A percentile compares a stretch with the other conserved stretches of the same genome.
Conservation (phyloP, 164 flowering plant genomes). For the Umbellularia californica region DNA sequence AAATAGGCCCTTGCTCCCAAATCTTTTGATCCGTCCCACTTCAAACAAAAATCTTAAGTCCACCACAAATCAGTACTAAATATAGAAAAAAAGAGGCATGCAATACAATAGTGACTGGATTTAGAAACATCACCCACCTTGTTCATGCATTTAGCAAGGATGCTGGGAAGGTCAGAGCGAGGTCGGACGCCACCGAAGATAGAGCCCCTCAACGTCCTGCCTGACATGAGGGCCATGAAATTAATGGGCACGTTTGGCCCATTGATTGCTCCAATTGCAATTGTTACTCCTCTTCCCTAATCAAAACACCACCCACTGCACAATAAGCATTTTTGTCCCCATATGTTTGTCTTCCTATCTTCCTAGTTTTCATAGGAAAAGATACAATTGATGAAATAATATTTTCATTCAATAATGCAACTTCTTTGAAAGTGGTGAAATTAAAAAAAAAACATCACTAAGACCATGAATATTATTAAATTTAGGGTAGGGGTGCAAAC, state of each 20-base stretch:
- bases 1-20: no score
- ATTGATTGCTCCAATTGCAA: conserved; percentile 27
- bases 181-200: conserved; percentile 43
- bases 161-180: conserved; percentile 33
- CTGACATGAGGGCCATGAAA: conserved; percentile 13
- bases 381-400: no score
- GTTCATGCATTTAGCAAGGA: conserved; percentile 35
- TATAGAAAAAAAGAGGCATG: neutral
- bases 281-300: conserved; percentile 35
- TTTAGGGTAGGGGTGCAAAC: no score
- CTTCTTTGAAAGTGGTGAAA: no score
- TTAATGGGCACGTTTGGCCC: conserved; percentile 11
- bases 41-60: no score
- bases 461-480: neutral
- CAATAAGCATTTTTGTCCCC: neutral
- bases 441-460: no score
- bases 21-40: no score
- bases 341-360: no score
- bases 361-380: no score
- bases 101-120: neutral
- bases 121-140: conserved; percentile 24
- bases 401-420: no score
- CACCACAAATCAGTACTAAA: neutral
- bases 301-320: neutral
- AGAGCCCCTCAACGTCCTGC: conserved; percentile 39